Evolutionary conservation across 352 stramenopile genomes (phyloP).

Genomic region (Phytophthora agathidicida): DNA sequence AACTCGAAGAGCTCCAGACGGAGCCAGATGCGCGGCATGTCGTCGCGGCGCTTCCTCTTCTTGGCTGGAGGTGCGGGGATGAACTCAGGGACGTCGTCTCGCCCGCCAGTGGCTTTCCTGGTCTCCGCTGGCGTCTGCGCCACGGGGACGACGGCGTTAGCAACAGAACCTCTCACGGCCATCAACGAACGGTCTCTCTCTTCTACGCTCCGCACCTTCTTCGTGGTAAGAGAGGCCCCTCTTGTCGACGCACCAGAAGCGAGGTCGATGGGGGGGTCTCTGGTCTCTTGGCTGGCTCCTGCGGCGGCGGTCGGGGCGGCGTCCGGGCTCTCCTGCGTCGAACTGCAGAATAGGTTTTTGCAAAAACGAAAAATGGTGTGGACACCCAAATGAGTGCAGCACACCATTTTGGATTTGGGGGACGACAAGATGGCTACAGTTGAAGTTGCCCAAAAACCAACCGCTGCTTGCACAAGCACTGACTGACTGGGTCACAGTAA

Average conservation of each 20-base stretch:
- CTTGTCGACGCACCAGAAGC: constrained; percentile 19
- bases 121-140: constrained; percentile 37
- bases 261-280: constrained; percentile 11
- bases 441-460: too few species aligned
- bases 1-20: constrained; percentile 88
- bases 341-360: too few species aligned
- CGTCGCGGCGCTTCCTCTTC: constrained; percentile 36
- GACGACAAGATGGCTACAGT: too few species aligned
- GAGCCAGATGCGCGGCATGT: constrained; percentile 79
- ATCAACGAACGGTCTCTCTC: constrained; percentile 20
- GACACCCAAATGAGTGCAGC: too few species aligned
- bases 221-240: constrained; percentile 35
- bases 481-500: constrained; percentile 19
- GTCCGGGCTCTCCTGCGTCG: too few species aligned
- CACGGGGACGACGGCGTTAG: constrained; percentile 30
- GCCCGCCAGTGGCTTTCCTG: constrained; percentile 35
- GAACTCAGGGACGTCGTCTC: constrained; percentile 36
- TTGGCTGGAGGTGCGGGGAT: constrained; percentile 41
- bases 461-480: not conserved
- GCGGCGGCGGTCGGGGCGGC: not conserved
- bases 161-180: constrained; percentile 19
- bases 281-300: constrained; percentile 8
- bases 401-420: too few species aligned
- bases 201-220: constrained; percentile 30
- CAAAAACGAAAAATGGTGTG: too few species aligned